Percentiles rank a stretch among this genome's conserved stretches.
Evolutionary conservation across 225 moss, liverwort and hornwort species (phyloP).

Genomic region (Asterella californica): DNA sequence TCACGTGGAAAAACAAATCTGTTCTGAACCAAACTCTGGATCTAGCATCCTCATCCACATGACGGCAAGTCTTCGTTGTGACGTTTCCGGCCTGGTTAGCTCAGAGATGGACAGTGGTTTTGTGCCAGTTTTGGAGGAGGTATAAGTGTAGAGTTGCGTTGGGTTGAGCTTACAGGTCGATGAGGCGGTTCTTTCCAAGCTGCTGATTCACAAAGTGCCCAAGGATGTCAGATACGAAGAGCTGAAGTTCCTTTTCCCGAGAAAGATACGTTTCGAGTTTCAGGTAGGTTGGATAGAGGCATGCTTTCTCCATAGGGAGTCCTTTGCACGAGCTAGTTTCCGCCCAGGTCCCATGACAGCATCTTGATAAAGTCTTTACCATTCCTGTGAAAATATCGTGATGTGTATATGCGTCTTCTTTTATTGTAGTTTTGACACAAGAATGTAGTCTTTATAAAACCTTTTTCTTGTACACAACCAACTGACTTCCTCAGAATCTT

Average conservation of each 20-base stretch:
- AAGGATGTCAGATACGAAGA: neutral
- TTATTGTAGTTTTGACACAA: too few species aligned
- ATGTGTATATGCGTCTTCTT: too few species aligned
- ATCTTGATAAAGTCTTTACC: too few species aligned
- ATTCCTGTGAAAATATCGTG: too few species aligned
- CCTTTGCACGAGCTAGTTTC: too few species aligned
- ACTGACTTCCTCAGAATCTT: neutral
- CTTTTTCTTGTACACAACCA: too few species aligned
- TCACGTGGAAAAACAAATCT: neutral
- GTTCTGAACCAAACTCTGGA: neutral
- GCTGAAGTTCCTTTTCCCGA: constrained; percentile 5
- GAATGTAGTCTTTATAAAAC: too few species aligned
- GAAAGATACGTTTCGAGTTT: constrained; percentile 6
- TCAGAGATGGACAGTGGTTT: neutral
- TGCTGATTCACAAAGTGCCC: constrained; percentile 29
- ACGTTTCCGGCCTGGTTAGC: neutral
- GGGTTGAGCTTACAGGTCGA: constrained; percentile 14
- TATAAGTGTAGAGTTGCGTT: neutral
- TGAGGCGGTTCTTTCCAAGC: constrained; percentile 21
- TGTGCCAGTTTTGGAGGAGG: neutral
- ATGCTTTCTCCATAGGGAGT: neutral
- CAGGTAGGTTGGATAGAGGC: constrained; percentile 5
- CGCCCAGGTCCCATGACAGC: too few species aligned
- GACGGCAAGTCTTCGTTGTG: too few species aligned
- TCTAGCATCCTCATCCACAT: too few species aligned